These are phyloP conservation scores for Penicillium sp. DNA, from an alignment of 2,329 filamentous ascomycete species.

Conservation along the genomic window DNA sequence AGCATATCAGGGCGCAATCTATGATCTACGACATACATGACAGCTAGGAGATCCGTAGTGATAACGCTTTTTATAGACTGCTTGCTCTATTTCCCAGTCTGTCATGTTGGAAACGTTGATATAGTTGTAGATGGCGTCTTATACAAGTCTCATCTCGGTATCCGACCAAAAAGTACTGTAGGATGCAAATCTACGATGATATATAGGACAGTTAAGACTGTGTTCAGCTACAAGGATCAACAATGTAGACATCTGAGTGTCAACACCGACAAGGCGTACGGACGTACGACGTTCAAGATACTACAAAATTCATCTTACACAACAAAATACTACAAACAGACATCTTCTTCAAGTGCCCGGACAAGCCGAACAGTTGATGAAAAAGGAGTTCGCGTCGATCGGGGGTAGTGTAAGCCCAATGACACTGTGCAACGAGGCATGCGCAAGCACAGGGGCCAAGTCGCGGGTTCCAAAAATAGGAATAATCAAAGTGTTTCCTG, in stretches of 20 bases:
- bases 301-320: too few species aligned
- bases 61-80: neutral
- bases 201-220: too few species aligned
- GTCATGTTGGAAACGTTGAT: too few species aligned
- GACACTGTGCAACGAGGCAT: constrained; percentile 67
- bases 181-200: too few species aligned
- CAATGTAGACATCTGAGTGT: too few species aligned
- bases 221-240: too few species aligned
- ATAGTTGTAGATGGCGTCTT: too few species aligned
- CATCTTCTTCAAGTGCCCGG: constrained; percentile 60
- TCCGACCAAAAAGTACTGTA: too few species aligned
- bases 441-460: constrained; percentile 70
- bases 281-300: too few species aligned
- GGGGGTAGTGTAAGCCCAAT: constrained; percentile 73
- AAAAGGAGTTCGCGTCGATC: constrained; percentile 64
- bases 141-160: too few species aligned
- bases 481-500: constrained; percentile 74
- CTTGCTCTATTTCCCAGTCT: neutral
- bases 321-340: too few species aligned
- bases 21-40: neutral
- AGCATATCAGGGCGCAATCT: neutral
- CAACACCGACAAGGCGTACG: too few species aligned
- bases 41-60: neutral
- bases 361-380: constrained; percentile 59
- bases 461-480: constrained; percentile 68